phyloP scores from a whole-genome alignment of 2,329 filamentous ascomycete genomes.

The Fusarium subtropicale region DNA sequence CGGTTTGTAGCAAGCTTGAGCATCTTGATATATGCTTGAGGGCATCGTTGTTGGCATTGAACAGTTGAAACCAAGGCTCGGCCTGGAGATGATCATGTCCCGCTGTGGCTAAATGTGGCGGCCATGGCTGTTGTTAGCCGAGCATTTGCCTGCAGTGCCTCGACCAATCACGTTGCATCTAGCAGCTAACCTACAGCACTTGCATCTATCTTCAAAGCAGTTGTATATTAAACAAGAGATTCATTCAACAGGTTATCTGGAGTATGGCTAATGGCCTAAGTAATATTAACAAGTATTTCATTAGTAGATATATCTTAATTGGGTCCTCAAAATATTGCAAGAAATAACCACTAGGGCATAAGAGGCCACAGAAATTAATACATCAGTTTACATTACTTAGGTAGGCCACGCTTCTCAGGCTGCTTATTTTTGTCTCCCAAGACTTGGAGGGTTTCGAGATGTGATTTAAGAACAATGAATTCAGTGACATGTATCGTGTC shows the following conservation, averaged over 20 bases:
- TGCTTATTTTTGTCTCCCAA: too few relatives aligned
- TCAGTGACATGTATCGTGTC: too few relatives aligned
- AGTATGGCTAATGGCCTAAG: too few relatives aligned
- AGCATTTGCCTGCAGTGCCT: constrained; percentile 40
- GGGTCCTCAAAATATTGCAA: too few relatives aligned
- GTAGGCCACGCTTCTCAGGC: too few relatives aligned
- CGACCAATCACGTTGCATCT: not conserved
- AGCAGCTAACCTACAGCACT: not conserved
- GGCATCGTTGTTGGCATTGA: constrained; percentile 40
- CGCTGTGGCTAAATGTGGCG: constrained; percentile 47
- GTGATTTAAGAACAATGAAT: too few relatives aligned
- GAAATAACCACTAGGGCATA: too few relatives aligned
- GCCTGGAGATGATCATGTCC: constrained; percentile 43
- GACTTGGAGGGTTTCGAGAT: too few relatives aligned
- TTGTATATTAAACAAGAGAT: not conserved
- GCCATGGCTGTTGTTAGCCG: constrained; percentile 37
- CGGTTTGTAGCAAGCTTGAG: constrained; percentile 29
- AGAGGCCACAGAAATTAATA: too few relatives aligned
- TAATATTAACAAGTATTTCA: not conserved
- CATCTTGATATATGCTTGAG: constrained; percentile 30
- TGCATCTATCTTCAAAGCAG: not conserved
- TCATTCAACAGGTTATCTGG: too few relatives aligned
- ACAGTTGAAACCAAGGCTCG: constrained; percentile 44
- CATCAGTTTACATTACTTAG: too few relatives aligned
- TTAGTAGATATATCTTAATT: not conserved